A percentile compares a stretch with the other conserved stretches of the same genome.
Conservation (phyloP, 306 rosid genomes). For the Casuarina cunninghamiana region DNA sequence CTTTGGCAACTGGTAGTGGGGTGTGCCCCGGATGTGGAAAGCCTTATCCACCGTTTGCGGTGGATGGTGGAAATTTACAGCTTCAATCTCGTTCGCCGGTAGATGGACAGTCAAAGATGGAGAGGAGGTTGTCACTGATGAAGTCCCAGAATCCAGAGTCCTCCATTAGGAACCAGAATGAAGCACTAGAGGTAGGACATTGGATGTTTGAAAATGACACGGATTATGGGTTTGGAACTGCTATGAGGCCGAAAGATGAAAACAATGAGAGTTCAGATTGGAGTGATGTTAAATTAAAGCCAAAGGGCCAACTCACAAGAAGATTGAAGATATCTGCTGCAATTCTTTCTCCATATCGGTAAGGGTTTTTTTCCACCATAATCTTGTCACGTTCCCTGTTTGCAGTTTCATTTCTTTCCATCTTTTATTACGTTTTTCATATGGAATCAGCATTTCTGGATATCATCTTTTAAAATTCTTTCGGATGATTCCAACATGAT, state of each 20-base stretch:
- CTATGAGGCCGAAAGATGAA: constrained; percentile 65
- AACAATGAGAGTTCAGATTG: constrained; percentile 45
- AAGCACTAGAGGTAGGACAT: constrained; percentile 51
- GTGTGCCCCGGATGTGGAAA: constrained; percentile 62
- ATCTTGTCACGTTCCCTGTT: neutral
- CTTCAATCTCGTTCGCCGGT: constrained; percentile 31
- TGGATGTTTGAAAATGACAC: constrained; percentile 73
- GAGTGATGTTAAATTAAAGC: constrained; percentile 54
- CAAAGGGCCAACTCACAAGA: constrained; percentile 61
- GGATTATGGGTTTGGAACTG: constrained; percentile 76
- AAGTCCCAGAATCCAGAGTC: constrained; percentile 45
- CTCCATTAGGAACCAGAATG: constrained; percentile 36
- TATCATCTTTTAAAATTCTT: neutral
- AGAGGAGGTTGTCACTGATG: constrained; percentile 55
- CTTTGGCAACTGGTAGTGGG: constrained; percentile 46
- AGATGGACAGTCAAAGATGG: constrained; percentile 45
- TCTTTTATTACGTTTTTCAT: neutral
- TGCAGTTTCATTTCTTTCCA: neutral
- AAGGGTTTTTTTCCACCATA: constrained; percentile 5
- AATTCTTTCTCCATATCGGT: constrained; percentile 74
- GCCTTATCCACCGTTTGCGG: constrained; percentile 36
- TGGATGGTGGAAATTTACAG: constrained; percentile 9
- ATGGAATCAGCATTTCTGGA: neutral
- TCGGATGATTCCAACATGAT: neutral
- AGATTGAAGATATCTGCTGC: constrained; percentile 60